Evolutionary conservation across 306 rosid genomes (phyloP).

Genomic region (Gastrolobium villosum): DNA sequence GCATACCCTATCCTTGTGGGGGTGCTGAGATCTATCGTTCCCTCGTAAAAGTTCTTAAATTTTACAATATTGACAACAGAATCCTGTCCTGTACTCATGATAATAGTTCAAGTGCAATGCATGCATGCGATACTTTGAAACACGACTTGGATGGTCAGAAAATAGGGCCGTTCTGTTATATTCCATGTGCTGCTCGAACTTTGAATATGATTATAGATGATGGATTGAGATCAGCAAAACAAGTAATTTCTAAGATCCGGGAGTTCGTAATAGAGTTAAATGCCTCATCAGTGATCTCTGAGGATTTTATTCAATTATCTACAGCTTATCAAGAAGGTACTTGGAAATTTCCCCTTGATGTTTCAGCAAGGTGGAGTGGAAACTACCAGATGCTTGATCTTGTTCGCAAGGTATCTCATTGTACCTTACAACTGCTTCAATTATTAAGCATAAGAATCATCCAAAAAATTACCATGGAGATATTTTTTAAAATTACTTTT

Average conservation of each 20-base stretch:
- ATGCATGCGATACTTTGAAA: constrained; percentile 81
- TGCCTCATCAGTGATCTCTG: constrained; percentile 73
- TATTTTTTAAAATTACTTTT: background rate
- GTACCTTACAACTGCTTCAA: constrained; percentile 24
- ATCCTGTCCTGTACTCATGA: constrained; percentile 96
- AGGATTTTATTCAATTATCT: constrained; percentile 79
- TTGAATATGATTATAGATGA: constrained; percentile 89
- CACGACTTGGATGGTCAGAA: constrained; percentile 80
- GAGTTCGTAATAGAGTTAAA: constrained; percentile 83
- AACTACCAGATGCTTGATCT: constrained; percentile 95
- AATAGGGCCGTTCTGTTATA: constrained; percentile 84
- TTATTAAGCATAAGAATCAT: constrained; percentile 38
- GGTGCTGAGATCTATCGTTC: constrained; percentile 75
- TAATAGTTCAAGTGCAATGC: constrained; percentile 75
- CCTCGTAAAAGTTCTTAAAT: constrained; percentile 76
- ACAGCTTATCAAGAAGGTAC: constrained; percentile 85
- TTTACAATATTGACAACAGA: constrained; percentile 80
- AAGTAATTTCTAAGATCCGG: constrained; percentile 75
- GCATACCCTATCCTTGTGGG: constrained; percentile 84
- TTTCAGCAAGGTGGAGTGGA: constrained; percentile 94
- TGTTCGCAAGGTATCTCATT: constrained; percentile 75
- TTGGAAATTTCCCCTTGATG: constrained; percentile 95
- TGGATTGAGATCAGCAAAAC: constrained; percentile 75
- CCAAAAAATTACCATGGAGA: background rate
- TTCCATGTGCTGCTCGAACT: constrained; percentile 93